Conservation (phyloP, 805 yeast genomes). For the Metschnikowia gelsemii region DNA sequence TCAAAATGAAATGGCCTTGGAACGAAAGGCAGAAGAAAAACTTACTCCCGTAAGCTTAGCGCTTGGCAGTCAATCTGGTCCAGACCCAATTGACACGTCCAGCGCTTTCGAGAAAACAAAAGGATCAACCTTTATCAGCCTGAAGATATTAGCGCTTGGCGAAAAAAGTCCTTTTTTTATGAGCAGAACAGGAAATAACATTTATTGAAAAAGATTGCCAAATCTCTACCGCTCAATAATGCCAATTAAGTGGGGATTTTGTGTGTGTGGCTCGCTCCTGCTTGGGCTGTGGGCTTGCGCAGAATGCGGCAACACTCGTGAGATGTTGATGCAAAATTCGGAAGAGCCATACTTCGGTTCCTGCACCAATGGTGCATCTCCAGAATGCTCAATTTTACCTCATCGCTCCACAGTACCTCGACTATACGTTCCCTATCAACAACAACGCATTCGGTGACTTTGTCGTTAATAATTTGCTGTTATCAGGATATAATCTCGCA, state of each 20-base stretch:
- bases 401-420: slow-evolving; percentile 16
- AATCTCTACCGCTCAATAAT: neutral
- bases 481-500: neutral
- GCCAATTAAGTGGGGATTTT: neutral
- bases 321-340: slow-evolving; percentile 11
- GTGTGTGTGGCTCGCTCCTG: slow-evolving; percentile 3
- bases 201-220: neutral
- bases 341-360: slow-evolving; percentile 6
- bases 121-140: neutral
- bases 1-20: too few species aligned
- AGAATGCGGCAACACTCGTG: slow-evolving; percentile 5
- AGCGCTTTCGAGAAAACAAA: too few species aligned
- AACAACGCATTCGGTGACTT: neutral
- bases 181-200: neutral
- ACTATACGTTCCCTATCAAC: neutral
- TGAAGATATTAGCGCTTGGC: neutral
- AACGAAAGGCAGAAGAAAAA: too few species aligned
- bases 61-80: too few species aligned
- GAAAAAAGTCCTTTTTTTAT: too few species aligned
- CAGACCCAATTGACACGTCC: too few species aligned
- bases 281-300: neutral
- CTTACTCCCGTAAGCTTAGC: too few species aligned
- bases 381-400: slow-evolving; percentile 14
- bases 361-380: slow-evolving; percentile 10
- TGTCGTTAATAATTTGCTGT: too few species aligned